Base-by-base conservation (phyloP, 768 basidiomycete genomes). In the Lentinula aciculospora region DNA sequence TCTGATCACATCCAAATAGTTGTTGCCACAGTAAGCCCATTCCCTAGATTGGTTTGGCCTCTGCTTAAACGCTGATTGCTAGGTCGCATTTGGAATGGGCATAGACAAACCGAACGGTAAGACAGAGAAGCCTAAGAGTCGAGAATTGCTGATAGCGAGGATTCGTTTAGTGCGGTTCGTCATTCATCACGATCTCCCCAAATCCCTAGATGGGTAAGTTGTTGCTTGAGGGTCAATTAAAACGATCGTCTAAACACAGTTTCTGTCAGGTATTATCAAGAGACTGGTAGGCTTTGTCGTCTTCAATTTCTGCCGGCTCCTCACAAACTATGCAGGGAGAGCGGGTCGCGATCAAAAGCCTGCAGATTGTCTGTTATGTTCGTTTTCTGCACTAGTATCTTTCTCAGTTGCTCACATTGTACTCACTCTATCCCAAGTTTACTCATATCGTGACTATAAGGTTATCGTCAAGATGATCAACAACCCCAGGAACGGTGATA, bases 11-110 rank as follows among this genome's bases (percentile, higher is more conserved):
- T 86, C 61, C 79, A 84, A 53, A 86, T 98, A 59, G 93, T 99
- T 57, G 93, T 97, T 44, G 96, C 96, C 2, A 99, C 97, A 45
- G 94, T 94, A 68, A 63, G 79, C 68, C 49, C 23, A 15, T 34
- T 21, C 8, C 25, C 4, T 45, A 9, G 4, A 21, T 32, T 44
- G 29, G 3, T 12, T 32, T 44, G 29, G 3, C 10, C 8, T 45
- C 60, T 57, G 15, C 44, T 23, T 50, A 29, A 36, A 44, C n/a
- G 47, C 12, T 36, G n/a, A 17, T 51, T 60, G 53, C 4, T 32
- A 94, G 93, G 84, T 94, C 62, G 94, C 94, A 0, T 98, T 98
- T 69, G 96, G 96, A 10, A 98, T 98, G 94, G 95, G 96, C 1
- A 92, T 96, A 50, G 92, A 95, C 70, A 94, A 95, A 69, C 69